Base-by-base conservation (phyloP, 306 rosid genomes). In the Trichosanthes truncata region DNA sequence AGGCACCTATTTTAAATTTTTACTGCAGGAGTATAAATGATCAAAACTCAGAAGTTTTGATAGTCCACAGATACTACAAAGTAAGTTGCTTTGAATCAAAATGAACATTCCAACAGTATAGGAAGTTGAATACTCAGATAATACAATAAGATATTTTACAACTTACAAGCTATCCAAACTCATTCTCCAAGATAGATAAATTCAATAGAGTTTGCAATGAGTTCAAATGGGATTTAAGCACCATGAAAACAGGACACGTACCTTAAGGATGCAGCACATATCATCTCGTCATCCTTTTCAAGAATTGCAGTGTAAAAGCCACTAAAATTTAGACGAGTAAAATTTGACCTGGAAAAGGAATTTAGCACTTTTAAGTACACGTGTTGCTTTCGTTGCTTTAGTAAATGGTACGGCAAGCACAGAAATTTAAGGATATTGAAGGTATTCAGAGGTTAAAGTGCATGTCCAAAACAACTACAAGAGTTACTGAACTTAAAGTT, bases 221-320 rank as follows among this genome's bases (percentile, higher is more conserved):
- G 63, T 14, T 33, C 43, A 77, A 17, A 77, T 5, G 49, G 26
- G 17, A 56, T 56, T 56, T 23, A 29, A 7, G 57, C 52, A 8
- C 74, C 57, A 77, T 7, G 69, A 40, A 15, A 77, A 21, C 26
- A 21, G 79, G 60, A 56, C 36, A 83, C 84, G 52, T 89, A 94
- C 97, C 98, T 88, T 67, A 94, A 81, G 79, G 95, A 84, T 56
- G 98, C 98, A 13, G 91, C 95, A 84, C 60, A 76, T 46, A 91
- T 78, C 7, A 94, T 83, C 88, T 94, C 98, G 9, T 94, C 95
- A 83, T 88, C 95, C 88, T 90, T 92, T 85, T 92, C 95, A 49
- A 94, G 91, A 86, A 91, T 85, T 63, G 89, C 91, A 85, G 98
- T 92, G 86, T 91, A 78, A 83, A 94, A 94, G 71, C 98, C 92